Evolutionary conservation across 2,329 filamentous ascomycete species (phyloP), one percentile per base, ranked within the genome.

Genomic region (Trichoderma afroharzianum): DNA sequence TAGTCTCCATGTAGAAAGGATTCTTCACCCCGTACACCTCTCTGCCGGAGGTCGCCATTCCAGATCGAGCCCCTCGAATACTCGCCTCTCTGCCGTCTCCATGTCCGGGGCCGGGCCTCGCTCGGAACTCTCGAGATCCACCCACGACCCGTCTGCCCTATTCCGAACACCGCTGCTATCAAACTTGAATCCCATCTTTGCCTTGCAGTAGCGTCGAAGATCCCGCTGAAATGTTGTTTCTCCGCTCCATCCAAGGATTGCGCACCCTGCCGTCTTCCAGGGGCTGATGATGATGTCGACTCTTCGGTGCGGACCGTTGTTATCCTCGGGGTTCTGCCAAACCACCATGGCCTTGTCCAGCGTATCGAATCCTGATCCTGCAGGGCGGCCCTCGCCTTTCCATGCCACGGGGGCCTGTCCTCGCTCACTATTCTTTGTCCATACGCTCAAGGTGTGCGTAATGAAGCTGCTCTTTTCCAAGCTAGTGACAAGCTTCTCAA

Each of bases 241-340:
- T 1, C 94, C 93, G 18, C 89, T 92, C 96, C 95, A 98, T 2
- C 94, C 95, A 21, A 95, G 83, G 4, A 98, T 87, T 0, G 95
- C 95, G 76, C 94, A 98, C 0, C 96, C 95, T 0, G 93, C 90
- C 0, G 94, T 97, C 70, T 90, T 91, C 93, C 95, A 98, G 0
- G 95, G 94, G 26, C 90, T 90, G 73, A 98, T 85, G 75, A 98
- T 95, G 71, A 98, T 97, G 78, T 98, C 95, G 1, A 98, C 95
- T 59, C 95, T 87, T 24, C 94, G 89, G 78, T 97, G 95, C 1
- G 88, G 15, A 3, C 28, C 71, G 11, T 26, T 7, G 1, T 26
- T 11, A 3, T 72, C 39, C 15, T 62, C 63, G 1, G 76, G 72
- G 39, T 80, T 74, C 78, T 97, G 93, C 95, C 95, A 98, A 0